Evolutionary conservation across 176 grass and related monocot species (phyloP).

Genomic region (Sorghum bicolor): DNA sequence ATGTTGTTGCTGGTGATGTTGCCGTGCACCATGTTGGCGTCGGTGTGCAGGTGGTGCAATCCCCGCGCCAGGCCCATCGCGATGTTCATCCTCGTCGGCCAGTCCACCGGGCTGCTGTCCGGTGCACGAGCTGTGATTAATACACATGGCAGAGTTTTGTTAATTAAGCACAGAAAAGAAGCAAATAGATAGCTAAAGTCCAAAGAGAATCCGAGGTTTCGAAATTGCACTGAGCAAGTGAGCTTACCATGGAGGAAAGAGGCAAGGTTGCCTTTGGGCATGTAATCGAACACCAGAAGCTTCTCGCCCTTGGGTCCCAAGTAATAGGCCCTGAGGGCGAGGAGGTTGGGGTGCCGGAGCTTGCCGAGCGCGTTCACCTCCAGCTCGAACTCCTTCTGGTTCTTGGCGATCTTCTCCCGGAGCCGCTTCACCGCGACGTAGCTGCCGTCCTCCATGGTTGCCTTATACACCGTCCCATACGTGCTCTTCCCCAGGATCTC

Average conservation of each 20-base stretch:
- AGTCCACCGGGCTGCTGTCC: constrained; percentile 52
- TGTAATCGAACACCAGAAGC: constrained; percentile 94
- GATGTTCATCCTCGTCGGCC: constrained; percentile 85
- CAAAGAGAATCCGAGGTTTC: neutral
- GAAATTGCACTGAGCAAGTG: neutral
- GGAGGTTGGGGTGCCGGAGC: constrained; percentile 75
- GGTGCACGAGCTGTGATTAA: constrained; percentile 55
- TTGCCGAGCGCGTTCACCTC: constrained; percentile 77
- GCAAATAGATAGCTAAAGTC: neutral
- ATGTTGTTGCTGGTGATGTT: constrained; percentile 90
- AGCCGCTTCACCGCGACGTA: constrained; percentile 90
- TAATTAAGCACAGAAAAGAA: neutral
- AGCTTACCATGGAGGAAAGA: constrained; percentile 82
- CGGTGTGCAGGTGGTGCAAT: constrained; percentile 68
- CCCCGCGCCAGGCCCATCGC: constrained; percentile 58
- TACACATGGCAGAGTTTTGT: neutral
- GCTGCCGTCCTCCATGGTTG: constrained; percentile 80
- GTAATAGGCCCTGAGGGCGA: constrained; percentile 78
- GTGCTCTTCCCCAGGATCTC: constrained; percentile 99
- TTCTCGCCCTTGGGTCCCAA: constrained; percentile 95
- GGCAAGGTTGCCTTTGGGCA: constrained; percentile 84
- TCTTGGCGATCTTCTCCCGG: constrained; percentile 89
- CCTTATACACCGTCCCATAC: constrained; percentile 96
- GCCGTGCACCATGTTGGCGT: constrained; percentile 75
- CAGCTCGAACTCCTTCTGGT: constrained; percentile 81